These are phyloP conservation scores for Lasiosphaeriaceae sp. DNA, from an alignment of 495 filamentous ascomycete genomes.

Conservation along the genomic window DNA sequence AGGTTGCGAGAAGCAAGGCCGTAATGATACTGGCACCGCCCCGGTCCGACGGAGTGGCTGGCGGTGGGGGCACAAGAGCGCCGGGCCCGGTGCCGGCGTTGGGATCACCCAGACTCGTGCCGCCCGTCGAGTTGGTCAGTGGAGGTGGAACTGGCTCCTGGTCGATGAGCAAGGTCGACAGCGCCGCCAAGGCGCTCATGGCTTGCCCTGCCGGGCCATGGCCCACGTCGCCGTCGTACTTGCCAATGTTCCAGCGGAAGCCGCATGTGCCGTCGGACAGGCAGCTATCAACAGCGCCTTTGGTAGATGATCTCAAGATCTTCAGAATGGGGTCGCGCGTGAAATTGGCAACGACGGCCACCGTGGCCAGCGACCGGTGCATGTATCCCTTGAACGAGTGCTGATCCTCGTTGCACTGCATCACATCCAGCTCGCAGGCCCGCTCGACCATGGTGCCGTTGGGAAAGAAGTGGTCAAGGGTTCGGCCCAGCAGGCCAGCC, in stretches of 20 bases:
- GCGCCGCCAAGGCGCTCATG: slow-evolving; percentile 63
- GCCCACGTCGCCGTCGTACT: slow-evolving; percentile 52
- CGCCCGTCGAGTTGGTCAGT: slow-evolving; percentile 61
- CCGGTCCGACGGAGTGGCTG: slow-evolving; percentile 47
- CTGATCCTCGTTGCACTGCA: slow-evolving; percentile 68
- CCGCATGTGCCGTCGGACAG: slow-evolving; percentile 63
- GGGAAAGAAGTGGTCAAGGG: slow-evolving; percentile 53
- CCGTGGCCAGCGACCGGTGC: slow-evolving; percentile 69
- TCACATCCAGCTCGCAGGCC: slow-evolving; percentile 55
- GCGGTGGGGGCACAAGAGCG: slow-evolving; percentile 6
- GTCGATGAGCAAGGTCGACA: slow-evolving; percentile 49
- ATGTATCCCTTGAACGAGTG: slow-evolving; percentile 88
- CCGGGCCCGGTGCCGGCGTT: slow-evolving; percentile 47
- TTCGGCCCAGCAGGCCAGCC: slow-evolving; percentile 49
- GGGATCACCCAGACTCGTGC: slow-evolving; percentile 70
- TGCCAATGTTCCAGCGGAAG: slow-evolving; percentile 49
- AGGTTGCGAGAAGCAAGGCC: slow-evolving; percentile 32
- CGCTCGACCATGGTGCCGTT: slow-evolving; percentile 58
- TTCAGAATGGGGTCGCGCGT: slow-evolving; percentile 56
- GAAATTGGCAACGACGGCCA: slow-evolving; percentile 67
- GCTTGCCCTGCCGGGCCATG: slow-evolving; percentile 55
- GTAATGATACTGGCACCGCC: slow-evolving; percentile 60
- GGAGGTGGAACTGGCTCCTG: slow-evolving; percentile 37
- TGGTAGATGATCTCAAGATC: slow-evolving; percentile 59
- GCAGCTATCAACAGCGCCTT: slow-evolving; percentile 64